phyloP scores from a whole-genome alignment of 2,329 filamentous ascomycete genomes.

The Boeremia exigua region DNA sequence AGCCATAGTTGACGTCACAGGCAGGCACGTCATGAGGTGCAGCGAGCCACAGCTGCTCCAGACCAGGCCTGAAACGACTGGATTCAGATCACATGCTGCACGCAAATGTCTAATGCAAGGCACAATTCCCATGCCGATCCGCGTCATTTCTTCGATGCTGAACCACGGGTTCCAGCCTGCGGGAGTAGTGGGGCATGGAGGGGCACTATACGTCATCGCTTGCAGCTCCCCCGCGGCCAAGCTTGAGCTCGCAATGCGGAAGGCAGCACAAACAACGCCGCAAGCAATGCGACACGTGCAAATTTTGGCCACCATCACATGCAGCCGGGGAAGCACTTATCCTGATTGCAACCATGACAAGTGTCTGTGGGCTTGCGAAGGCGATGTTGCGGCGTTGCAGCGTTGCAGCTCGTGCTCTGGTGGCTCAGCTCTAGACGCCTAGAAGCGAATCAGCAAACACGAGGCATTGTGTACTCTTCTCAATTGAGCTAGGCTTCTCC shows the following conservation, averaged over 20 bases:
- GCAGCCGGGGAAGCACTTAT: not conserved
- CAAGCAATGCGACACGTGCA: constrained; percentile 12
- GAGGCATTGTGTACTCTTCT: constrained; percentile 8
- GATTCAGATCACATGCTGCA: constrained; percentile 18
- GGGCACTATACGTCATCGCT: constrained; percentile 12
- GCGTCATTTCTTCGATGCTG: constrained; percentile 18
- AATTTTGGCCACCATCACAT: constrained; percentile 5
- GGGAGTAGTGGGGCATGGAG: constrained; percentile 10
- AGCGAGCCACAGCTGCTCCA: constrained; percentile 16
- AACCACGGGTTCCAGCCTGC: constrained; percentile 12
- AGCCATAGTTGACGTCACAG: constrained; percentile 15
- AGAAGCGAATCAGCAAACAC: constrained; percentile 13
- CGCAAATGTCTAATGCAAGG: constrained; percentile 18
- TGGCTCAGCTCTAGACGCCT: constrained; percentile 14
- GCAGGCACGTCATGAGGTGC: constrained; percentile 9
- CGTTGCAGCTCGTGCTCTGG: constrained; percentile 6
- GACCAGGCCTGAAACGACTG: constrained; percentile 15
- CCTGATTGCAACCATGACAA: not conserved
- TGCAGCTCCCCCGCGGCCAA: constrained; percentile 13
- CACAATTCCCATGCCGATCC: constrained; percentile 19
- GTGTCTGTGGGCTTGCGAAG: not conserved
- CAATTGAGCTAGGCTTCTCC: constrained; percentile 11
- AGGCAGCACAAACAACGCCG: constrained; percentile 12
- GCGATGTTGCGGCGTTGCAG: not conserved
- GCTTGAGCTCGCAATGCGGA: constrained; percentile 2